A percentile compares a stretch with the other conserved stretches of the same genome.
Evolutionary conservation across 2,329 filamentous ascomycete species (phyloP).

Genomic region (Periglandula ipomoeae): DNA sequence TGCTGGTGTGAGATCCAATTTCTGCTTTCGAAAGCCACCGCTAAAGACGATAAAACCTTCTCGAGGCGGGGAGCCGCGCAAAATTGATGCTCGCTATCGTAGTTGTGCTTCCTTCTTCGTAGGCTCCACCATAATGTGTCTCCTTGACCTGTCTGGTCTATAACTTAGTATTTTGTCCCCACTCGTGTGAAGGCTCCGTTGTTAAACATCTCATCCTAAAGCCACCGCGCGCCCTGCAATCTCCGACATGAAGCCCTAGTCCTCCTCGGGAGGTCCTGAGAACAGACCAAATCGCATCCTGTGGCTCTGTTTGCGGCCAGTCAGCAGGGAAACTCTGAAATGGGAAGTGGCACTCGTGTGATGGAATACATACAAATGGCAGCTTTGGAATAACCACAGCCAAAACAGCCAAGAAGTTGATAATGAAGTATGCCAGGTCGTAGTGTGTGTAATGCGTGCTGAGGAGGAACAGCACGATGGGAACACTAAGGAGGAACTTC

Average conservation of each 20-base stretch:
- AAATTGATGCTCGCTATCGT: constrained; percentile 26
- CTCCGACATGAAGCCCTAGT: constrained; percentile 8
- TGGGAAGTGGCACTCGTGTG: background rate
- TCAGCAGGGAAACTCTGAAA: constrained; percentile 14
- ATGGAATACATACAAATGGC: constrained; percentile 65
- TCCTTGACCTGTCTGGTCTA: constrained; percentile 6
- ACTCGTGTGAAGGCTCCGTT: background rate
- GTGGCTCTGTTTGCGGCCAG: constrained; percentile 49
- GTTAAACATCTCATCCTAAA: constrained; percentile 1
- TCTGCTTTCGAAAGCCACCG: constrained; percentile 16
- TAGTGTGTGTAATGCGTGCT: constrained; percentile 99
- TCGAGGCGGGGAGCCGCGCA: constrained; percentile 18
- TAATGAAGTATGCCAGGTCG: constrained; percentile 90
- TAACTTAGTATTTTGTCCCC: background rate
- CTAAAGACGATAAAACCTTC: constrained; percentile 16
- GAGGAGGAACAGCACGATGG: constrained; percentile 86
- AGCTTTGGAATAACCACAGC: constrained; percentile 94
- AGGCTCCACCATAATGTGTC: constrained; percentile 1
- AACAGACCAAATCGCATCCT: constrained; percentile 70
- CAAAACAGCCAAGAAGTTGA: constrained; percentile 90
- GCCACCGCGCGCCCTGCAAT: constrained; percentile 4
- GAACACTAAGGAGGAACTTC: constrained; percentile 93
- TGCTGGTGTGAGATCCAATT: constrained; percentile 22
- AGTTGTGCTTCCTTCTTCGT: constrained; percentile 15
- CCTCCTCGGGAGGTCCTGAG: constrained; percentile 57